Base-by-base conservation (phyloP, 2,329 filamentous ascomycete genomes). In the Blastomyces parvus region DNA sequence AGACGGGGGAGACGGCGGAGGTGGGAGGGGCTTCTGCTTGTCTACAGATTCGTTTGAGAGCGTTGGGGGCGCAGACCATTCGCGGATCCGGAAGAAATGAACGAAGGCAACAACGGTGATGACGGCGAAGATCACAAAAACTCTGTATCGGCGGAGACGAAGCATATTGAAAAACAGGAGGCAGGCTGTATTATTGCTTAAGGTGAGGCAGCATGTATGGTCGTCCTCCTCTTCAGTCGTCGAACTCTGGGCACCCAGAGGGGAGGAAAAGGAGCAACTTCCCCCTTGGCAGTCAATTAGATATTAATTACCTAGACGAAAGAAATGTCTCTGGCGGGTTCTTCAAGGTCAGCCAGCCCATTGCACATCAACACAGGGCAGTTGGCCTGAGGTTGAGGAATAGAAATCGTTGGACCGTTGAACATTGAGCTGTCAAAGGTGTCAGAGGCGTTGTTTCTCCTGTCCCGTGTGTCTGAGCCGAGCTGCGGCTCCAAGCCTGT, bases 61-160 rank as follows among this genome's bases (percentile, higher is more conserved):
- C 3, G 57, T 7, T 33, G 42, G 5, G n/a, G 48, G 62, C 53
- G 52, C 65, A 63, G 64, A 67, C 73, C 76, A 78, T 62, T 78
- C 72, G 64, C 74, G 76, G 64, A 80, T 77, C 59, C 75, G 74
- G 42, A 76, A 73, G 66, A 84, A 83, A 67, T 81, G 81, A 68
- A 84, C 79, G 61, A 85, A 72, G 2, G 79, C 70, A 50, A 80
- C 69, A 48, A 79, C 67, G 22, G 77, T 71, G 62, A 79, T 70
- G 62, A 76, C 70, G 40, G 78, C 77, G 63, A 81, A 78, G 46
- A 78, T 67, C 61, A 81, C 66, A 62, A 79, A 78, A 42, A 78
- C 69, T 63, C 80, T 76, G 68, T 81, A 82, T 67, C 80, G 77
- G 61, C 80, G 79, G 65, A 79, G 69, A 62, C 78, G 78, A 69